Percentiles rank a stretch among this genome's conserved stretches.
Conservation (phyloP, 305 asterid species). For the Fraxinus angustifolia region DNA sequence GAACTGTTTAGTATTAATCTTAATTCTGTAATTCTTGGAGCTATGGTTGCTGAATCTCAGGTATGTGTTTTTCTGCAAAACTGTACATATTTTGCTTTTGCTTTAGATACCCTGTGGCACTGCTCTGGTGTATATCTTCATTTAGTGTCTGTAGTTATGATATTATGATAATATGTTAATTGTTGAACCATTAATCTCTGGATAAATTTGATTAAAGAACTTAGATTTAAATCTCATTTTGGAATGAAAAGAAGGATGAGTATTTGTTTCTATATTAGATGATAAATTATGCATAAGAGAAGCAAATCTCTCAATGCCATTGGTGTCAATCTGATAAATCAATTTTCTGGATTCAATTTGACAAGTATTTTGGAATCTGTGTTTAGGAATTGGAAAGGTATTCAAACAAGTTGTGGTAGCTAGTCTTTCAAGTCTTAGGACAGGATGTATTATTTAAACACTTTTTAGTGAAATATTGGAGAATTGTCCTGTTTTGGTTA, state of each 20-base stretch:
- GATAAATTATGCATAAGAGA: not conserved
- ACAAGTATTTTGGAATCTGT: not conserved
- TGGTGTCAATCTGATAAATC: not conserved
- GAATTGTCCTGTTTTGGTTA: not conserved
- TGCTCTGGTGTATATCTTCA: no score
- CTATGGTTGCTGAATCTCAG: slow-evolving; percentile 60
- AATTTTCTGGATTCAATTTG: not conserved
- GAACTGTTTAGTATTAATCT: slow-evolving; percentile 14
- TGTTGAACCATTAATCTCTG: slow-evolving; percentile 12
- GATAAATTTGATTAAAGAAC: slow-evolving; percentile 8
- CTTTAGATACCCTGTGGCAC: not conserved
- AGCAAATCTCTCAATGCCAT: not conserved
- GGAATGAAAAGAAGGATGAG: not conserved
- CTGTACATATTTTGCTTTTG: not conserved
- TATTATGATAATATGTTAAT: not conserved
- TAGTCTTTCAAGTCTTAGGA: no score
- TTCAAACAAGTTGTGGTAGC: no score
- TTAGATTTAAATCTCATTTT: not conserved
- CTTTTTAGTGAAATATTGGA: not conserved
- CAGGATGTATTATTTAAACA: not conserved
- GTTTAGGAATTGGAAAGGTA: not conserved
- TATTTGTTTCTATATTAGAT: not conserved
- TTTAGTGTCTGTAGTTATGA: not conserved
- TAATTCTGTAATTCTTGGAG: slow-evolving; percentile 21
- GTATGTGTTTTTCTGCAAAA: slow-evolving; percentile 32